Evolutionary conservation across 2,329 filamentous ascomycete genomes (phyloP).

Genomic region (Ilyonectria robusta): DNA sequence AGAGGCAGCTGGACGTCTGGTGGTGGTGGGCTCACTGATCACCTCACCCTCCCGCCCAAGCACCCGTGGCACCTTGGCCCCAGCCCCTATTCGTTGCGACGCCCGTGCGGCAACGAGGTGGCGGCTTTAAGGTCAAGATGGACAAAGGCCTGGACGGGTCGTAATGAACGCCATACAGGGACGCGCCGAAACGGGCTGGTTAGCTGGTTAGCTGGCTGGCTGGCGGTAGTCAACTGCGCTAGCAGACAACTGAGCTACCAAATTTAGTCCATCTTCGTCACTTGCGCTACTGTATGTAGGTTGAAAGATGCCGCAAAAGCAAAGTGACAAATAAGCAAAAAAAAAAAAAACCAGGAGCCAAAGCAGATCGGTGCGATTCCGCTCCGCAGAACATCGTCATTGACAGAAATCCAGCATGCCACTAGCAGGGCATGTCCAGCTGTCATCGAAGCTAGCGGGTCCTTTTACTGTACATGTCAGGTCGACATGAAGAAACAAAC

Average conservation of each 20-base stretch:
- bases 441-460: constrained; percentile 17
- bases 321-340: constrained; percentile 27
- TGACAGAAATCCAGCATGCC: constrained; percentile 4
- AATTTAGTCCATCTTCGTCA: constrained; percentile 24
- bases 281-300: constrained; percentile 22
- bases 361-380: constrained; percentile 39
- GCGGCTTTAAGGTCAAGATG: constrained; percentile 35
- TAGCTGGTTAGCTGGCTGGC: not conserved
- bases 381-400: constrained; percentile 25
- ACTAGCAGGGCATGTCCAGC: constrained; percentile 14
- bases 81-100: constrained; percentile 42
- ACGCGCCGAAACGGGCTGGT: constrained; percentile 29
- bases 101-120: constrained; percentile 38
- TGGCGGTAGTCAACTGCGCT: constrained; percentile 21
- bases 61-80: constrained; percentile 23
- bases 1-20: constrained; percentile 35
- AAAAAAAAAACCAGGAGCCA: constrained; percentile 31
- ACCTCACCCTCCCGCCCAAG: constrained; percentile 42
- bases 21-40: constrained; percentile 46
- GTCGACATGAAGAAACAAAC: constrained; percentile 15
- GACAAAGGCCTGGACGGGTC: constrained; percentile 36
- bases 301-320: constrained; percentile 32
- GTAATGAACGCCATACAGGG: constrained; percentile 34
- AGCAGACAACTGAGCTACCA: constrained; percentile 30
- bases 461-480: constrained; percentile 1